Percentiles rank a stretch among this genome's conserved stretches.
Conservation (phyloP, 345 rosid species). For the Triadica sebifera region DNA sequence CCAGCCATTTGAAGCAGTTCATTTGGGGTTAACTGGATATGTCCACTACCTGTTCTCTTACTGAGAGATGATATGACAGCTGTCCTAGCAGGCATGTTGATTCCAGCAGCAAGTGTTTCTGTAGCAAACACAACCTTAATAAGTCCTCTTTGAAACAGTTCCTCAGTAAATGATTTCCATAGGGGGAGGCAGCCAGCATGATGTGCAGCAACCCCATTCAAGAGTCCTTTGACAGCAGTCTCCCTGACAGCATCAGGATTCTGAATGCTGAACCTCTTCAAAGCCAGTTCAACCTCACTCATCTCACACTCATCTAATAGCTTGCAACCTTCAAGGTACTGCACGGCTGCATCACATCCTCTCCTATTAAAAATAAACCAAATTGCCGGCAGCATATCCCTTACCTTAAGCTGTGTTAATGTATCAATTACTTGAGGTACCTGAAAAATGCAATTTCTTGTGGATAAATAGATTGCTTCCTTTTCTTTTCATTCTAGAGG, state of each 20-base stretch:
- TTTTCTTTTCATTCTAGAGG: neutral
- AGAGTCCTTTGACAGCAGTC: constrained; percentile 77
- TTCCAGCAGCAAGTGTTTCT: constrained; percentile 96
- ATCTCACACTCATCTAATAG: constrained; percentile 81
- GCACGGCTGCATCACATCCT: constrained; percentile 95
- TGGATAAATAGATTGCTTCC: constrained; percentile 12
- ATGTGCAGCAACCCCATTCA: constrained; percentile 85
- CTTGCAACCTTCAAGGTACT: constrained; percentile 70
- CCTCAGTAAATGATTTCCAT: constrained; percentile 92
- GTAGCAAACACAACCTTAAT: constrained; percentile 94
- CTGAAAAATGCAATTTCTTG: constrained; percentile 41
- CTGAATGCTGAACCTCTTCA: constrained; percentile 69
- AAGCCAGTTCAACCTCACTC: constrained; percentile 83
- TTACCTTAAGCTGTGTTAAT: constrained; percentile 63
- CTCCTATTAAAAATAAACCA: constrained; percentile 94
- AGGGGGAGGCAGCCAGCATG: constrained; percentile 98
- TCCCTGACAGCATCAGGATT: constrained; percentile 96
- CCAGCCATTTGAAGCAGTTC: constrained; percentile 98
- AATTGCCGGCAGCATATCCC: constrained; percentile 87
- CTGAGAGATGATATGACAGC: constrained; percentile 84
- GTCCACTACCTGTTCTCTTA: constrained; percentile 68
- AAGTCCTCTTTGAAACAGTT: constrained; percentile 86
- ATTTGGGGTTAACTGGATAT: constrained; percentile 71
- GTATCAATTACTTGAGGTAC: constrained; percentile 85
- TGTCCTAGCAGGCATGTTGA: constrained; percentile 98